phyloP scores from a whole-genome alignment of 208 protist genomes.

The Naegleria fowleri region DNA sequence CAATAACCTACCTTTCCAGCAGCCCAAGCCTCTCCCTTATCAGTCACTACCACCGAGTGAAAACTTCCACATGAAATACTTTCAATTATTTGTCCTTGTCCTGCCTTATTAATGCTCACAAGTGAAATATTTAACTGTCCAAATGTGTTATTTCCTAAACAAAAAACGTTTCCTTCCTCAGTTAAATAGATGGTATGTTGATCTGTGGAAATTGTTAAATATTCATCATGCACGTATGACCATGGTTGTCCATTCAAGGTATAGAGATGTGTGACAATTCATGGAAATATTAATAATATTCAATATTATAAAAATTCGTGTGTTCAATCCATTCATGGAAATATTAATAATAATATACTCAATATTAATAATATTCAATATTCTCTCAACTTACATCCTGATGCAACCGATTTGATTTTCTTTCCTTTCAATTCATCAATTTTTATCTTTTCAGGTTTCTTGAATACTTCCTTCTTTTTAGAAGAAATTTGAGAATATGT shows the following conservation, averaged over 20 bases:
- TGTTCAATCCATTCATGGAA: too few relatives aligned
- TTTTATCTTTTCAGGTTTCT: not conserved
- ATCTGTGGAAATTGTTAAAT: too few relatives aligned
- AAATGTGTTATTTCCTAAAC: not conserved
- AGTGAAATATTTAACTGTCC: not conserved
- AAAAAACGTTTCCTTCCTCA: not conserved
- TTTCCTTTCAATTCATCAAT: not conserved
- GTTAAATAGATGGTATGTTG: not conserved
- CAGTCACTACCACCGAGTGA: not conserved
- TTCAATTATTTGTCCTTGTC: not conserved
- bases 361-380: too few relatives aligned
- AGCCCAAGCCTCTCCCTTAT: not conserved
- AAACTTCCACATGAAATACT: not conserved
- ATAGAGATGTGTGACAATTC: too few relatives aligned
- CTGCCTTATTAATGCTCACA: not conserved
- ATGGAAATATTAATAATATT: too few relatives aligned
- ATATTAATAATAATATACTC: too few relatives aligned
- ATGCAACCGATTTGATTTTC: not conserved
- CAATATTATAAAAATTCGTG: too few relatives aligned
- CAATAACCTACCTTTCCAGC: not conserved
- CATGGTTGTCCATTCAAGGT: too few relatives aligned
- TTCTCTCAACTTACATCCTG: not conserved
- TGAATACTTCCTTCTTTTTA: not conserved
- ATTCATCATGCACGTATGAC: too few relatives aligned
- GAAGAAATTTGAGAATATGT: not conserved